Conservation (phyloP, 495 filamentous ascomycete genomes). For the Penicillium flavigenum region DNA sequence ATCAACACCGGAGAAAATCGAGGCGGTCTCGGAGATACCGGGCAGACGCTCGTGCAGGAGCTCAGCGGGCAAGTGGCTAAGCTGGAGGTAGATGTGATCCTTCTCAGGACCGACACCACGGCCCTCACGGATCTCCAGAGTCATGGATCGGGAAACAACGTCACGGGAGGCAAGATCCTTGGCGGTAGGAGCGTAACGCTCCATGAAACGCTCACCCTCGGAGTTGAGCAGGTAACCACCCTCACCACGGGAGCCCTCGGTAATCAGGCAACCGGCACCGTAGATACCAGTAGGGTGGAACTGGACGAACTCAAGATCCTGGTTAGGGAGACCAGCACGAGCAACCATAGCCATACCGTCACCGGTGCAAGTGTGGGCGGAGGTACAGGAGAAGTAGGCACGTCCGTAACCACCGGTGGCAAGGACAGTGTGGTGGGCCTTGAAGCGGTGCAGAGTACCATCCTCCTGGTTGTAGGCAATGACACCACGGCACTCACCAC, state of each 20-base stretch:
- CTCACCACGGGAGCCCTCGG: constrained; percentile 96
- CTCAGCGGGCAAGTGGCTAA: constrained; percentile 88
- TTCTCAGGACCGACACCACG: constrained; percentile 94
- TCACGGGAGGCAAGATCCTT: constrained; percentile 95
- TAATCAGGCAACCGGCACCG: constrained; percentile 96
- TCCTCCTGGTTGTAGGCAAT: constrained; percentile 98
- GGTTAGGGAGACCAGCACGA: constrained; percentile 94
- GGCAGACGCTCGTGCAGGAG: constrained; percentile 93
- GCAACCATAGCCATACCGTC: constrained; percentile 99
- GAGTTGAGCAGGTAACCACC: constrained; percentile 96
- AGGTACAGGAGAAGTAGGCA: constrained; percentile 97
- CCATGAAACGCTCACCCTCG: constrained; percentile 98
- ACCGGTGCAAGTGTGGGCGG: constrained; percentile 96
- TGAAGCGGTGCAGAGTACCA: constrained; percentile 93
- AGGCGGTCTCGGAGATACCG: constrained; percentile 96
- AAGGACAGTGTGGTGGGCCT: constrained; percentile 91
- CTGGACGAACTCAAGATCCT: constrained; percentile 99
- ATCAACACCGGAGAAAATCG: constrained; percentile 95
- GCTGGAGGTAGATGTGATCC: constrained; percentile 96
- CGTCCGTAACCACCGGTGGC: constrained; percentile 96
- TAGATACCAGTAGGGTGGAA: constrained; percentile 99
- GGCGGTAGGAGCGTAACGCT: constrained; percentile 93
- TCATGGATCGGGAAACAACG: constrained; percentile 95
- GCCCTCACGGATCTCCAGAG: constrained; percentile 93
- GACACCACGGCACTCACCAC: constrained; percentile 92